Conservation (phyloP, 2,329 filamentous ascomycete genomes). For the Rhynchosporium graminicola region DNA sequence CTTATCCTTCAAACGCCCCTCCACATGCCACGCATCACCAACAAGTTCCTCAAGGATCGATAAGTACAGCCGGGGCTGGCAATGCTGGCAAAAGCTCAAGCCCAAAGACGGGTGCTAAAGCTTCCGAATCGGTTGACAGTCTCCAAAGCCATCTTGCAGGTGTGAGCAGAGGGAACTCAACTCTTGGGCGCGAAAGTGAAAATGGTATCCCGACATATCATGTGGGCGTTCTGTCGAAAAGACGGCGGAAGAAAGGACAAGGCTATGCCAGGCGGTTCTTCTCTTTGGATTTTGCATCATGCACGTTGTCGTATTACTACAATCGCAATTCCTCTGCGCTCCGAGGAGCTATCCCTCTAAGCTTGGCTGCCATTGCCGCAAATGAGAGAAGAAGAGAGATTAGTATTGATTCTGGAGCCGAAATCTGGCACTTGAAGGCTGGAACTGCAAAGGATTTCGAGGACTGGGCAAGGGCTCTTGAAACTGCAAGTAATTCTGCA, state of each 20-base stretch:
- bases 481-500: conserved; percentile 72
- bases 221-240: conserved; percentile 83
- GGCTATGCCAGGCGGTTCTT: conserved; percentile 94
- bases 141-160: conserved; percentile 51
- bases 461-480: conserved; percentile 83
- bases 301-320: conserved; percentile 94
- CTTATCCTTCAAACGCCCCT: conserved; percentile 80
- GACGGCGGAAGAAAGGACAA: conserved; percentile 89
- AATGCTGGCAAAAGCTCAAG: conserved; percentile 53
- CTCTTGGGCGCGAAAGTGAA: conserved; percentile 53
- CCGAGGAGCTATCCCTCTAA: conserved; percentile 88
- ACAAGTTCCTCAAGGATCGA: conserved; percentile 52
- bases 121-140: conserved; percentile 61
- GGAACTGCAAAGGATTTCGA: conserved; percentile 81
- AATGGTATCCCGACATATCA: conserved; percentile 61
- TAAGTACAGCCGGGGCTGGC: conserved; percentile 42
- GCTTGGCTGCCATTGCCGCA: conserved; percentile 85
- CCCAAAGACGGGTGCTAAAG: conserved; percentile 47
- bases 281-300: conserved; percentile 91
- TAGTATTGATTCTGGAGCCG: conserved; percentile 93
- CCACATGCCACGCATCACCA: conserved; percentile 74
- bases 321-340: conserved; percentile 91
- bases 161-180: conserved; percentile 48
- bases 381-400: conserved; percentile 89
- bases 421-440: conserved; percentile 93